Base-by-base conservation (phyloP, 768 basidiomycete genomes). In the Phaeolepiota aurea region DNA sequence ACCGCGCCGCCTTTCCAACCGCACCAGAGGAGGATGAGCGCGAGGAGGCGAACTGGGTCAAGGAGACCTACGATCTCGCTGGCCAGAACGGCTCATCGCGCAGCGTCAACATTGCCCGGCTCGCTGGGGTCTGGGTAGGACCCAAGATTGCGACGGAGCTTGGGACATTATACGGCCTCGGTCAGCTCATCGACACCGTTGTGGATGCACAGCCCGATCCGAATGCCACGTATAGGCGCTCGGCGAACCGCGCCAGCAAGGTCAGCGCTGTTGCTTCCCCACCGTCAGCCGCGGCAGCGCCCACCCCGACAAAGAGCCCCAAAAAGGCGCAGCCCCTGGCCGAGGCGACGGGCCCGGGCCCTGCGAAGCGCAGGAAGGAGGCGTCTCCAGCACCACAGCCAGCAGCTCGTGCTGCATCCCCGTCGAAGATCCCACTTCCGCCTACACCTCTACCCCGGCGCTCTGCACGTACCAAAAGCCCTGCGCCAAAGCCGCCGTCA, bases 51-150 rank as follows among this genome's bases (percentile, higher is more conserved):
- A 71, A 76, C 31, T 94, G 88, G 87, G 82, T 92, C 44, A 86
- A 83, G 54, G 77, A 81, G 14, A 74, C 65, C 51, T 87, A 74
- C 61, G 87, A 94, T 56, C 73, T 82, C 42, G 46, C 72, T 2
- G 82, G 83, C 15, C 84, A 87, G 53, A 94, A 94, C 56, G 77
- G 85, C 42, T 74, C 80, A 9, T 64, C 71, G 2, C 74, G 74
- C 42, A 79, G 81, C 20, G 60, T 69, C 5, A 49, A 57, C 37
- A 69, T 78, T 53, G 76, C 85, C 40, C 76, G 90, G 47, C 79
- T 97, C 41, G 92, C 92, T 2, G 92, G 92, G 11, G 85, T 80
- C 20, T 97, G 92, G 92, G 79, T 89, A 45, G 69, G 72, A 42
- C 68, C 81, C 20, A 54, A 71, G 4, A 56, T 81, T 5, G 92